Evolutionary conservation across 345 rosid species (phyloP).

Genomic region (Murraya koenigii): DNA sequence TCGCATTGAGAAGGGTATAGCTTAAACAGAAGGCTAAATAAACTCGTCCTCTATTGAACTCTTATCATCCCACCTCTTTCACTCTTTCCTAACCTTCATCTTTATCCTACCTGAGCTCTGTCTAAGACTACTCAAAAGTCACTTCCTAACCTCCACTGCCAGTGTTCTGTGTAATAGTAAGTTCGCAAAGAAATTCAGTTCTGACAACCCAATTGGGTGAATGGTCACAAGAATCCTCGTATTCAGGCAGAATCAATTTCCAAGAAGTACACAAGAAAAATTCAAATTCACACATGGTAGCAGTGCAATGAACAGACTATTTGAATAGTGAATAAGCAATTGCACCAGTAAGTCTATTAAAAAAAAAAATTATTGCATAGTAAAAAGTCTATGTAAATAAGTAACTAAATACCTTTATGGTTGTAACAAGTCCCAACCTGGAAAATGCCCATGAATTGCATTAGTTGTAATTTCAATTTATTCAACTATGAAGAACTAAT

Average conservation of each 20-base stretch:
- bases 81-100: slow-evolving; percentile 3
- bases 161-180: neutral
- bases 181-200: neutral
- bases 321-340: neutral
- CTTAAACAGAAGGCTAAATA: neutral
- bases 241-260: neutral
- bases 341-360: neutral
- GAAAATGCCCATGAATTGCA: slow-evolving; percentile 19
- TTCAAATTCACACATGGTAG: neutral
- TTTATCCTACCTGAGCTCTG: neutral
- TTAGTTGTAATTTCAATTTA: neutral
- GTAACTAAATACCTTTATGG: slow-evolving; percentile 37
- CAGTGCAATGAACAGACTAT: neutral
- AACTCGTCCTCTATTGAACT: neutral
- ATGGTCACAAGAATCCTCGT: neutral
- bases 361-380: neutral
- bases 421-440: slow-evolving; percentile 53
- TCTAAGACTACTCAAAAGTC: neutral
- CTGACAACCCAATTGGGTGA: neutral
- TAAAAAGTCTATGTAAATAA: neutral
- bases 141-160: neutral
- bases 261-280: neutral
- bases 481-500: neutral
- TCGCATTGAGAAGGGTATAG: neutral
- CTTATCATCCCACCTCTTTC: neutral